These are phyloP conservation scores for Solanum hybrid DNA, from an alignment of 305 asterid species.

Conservation along the genomic window DNA sequence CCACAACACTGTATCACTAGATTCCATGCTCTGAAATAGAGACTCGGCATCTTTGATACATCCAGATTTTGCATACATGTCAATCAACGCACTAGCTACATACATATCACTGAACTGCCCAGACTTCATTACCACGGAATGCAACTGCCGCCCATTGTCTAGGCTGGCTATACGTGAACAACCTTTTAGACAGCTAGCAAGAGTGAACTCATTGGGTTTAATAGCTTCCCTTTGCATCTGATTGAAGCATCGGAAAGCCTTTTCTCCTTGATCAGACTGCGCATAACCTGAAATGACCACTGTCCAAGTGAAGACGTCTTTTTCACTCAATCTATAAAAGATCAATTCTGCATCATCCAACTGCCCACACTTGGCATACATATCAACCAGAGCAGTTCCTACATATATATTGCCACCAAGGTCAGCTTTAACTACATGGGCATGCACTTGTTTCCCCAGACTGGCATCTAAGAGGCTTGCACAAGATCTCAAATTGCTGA, in stretches of 20 bases:
- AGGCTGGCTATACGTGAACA: conserved; percentile 65
- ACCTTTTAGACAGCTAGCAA: conserved; percentile 64
- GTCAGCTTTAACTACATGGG: conserved; percentile 41
- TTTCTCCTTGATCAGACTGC: conserved; percentile 63
- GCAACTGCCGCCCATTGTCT: conserved; percentile 60
- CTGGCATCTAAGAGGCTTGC: conserved; percentile 39
- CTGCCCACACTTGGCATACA: conserved; percentile 64
- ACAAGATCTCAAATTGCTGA: conserved; percentile 64
- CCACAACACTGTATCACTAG: conserved; percentile 61
- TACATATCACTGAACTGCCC: conserved; percentile 44
- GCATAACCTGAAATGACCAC: conserved; percentile 52
- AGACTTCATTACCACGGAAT: conserved; percentile 47
- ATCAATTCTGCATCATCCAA: conserved; percentile 46
- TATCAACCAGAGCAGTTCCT: conserved; percentile 65
- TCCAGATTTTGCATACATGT: conserved; percentile 89
- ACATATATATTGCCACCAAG: conserved; percentile 33
- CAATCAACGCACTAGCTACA: conserved; percentile 59
- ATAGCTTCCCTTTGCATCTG: conserved; percentile 63
- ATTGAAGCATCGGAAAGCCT: conserved; percentile 44
- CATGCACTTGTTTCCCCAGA: conserved; percentile 74
- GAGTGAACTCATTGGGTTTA: conserved; percentile 61
- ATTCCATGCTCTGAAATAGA: conserved; percentile 32
- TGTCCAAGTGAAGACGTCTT: conserved; percentile 63
- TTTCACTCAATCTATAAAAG: conserved; percentile 44
- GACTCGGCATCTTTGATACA: conserved; percentile 51